Evolutionary conservation across 1,284 basidiomycete species (phyloP).

Genomic region (Boletus holoroseus): DNA sequence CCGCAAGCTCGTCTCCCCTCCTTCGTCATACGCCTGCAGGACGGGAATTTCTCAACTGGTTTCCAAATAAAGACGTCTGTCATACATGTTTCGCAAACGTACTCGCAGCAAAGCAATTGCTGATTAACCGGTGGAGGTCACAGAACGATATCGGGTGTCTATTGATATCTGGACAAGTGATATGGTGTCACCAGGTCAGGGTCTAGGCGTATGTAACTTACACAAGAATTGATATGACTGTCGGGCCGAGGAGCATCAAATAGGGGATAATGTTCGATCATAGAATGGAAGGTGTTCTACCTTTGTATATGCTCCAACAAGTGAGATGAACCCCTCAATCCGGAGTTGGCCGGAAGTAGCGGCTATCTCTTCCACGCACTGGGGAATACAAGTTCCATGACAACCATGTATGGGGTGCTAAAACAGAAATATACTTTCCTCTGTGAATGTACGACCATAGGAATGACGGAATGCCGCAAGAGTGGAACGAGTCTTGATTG

Average conservation of each 20-base stretch:
- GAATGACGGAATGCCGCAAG: conserved; percentile 60
- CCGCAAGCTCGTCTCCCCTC: conserved; percentile 44
- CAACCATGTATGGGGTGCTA: conserved; percentile 24
- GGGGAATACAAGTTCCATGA: conserved; percentile 32
- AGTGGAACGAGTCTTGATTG: conserved; percentile 54
- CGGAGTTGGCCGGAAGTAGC: conserved; percentile 46
- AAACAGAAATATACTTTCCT: conserved; percentile 42
- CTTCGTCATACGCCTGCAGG: conserved; percentile 58
- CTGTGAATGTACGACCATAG: conserved; percentile 60
- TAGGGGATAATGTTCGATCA: conserved; percentile 15
- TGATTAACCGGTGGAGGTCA: conserved; percentile 68
- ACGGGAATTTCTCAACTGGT: background rate
- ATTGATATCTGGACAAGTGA: conserved; percentile 63
- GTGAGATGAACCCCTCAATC: conserved; percentile 76
- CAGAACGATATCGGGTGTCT: conserved; percentile 63
- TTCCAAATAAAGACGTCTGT: conserved; percentile 12
- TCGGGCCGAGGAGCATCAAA: conserved; percentile 15
- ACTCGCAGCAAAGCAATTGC: conserved; percentile 60
- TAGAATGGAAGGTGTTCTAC: conserved; percentile 37
- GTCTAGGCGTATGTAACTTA: conserved; percentile 35
- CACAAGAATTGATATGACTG: conserved; percentile 83
- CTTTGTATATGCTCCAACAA: conserved; percentile 69
- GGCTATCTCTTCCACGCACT: conserved; percentile 59
- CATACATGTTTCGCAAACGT: conserved; percentile 66
- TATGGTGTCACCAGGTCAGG: conserved; percentile 6